Conservation (phyloP, 768 basidiomycete genomes). For the Clitopilus passeckerianus region DNA sequence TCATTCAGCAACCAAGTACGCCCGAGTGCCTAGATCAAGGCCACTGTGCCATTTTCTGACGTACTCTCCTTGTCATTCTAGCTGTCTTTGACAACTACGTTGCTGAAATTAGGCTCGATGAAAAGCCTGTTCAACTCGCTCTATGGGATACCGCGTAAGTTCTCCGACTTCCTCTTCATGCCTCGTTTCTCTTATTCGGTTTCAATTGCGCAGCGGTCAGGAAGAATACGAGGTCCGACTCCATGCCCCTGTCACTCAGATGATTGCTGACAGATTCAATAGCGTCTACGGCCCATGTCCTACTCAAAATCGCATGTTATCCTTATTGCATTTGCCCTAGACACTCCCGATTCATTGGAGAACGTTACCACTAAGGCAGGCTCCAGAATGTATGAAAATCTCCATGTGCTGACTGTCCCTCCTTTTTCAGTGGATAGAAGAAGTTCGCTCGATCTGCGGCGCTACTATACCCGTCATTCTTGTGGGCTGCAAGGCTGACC, state of each 20-base stretch:
- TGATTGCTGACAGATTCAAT: slow-evolving; percentile 1
- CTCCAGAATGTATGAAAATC: background rate
- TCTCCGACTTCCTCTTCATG: slow-evolving; percentile 4
- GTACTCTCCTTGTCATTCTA: slow-evolving; percentile 22
- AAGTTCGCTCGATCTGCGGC: slow-evolving; percentile 96
- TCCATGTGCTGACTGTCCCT: slow-evolving; percentile 12
- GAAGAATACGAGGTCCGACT: slow-evolving; percentile 90
- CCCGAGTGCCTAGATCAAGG: slow-evolving; percentile 13
- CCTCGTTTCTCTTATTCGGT: slow-evolving; percentile 8
- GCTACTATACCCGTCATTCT: slow-evolving; percentile 88
- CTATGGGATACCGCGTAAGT: slow-evolving; percentile 99
- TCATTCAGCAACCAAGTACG: slow-evolving; percentile 55
- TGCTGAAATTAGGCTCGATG: slow-evolving; percentile 95
- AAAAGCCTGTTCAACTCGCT: slow-evolving; percentile 95
- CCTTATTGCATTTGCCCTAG: slow-evolving; percentile 94
- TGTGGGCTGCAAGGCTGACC: slow-evolving; percentile 94
- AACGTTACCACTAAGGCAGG: slow-evolving; percentile 90
- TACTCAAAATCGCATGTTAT: slow-evolving; percentile 99
- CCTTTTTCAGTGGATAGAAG: slow-evolving; percentile 85
- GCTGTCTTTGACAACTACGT: slow-evolving; percentile 99
- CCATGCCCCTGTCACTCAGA: slow-evolving; percentile 2
- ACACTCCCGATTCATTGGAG: slow-evolving; percentile 94
- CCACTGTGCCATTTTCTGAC: slow-evolving; percentile 10
- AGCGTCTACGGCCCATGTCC: slow-evolving; percentile 93
- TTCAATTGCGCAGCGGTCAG: slow-evolving; percentile 63